These are phyloP conservation scores for Hamigera avellanea DNA, from an alignment of 495 filamentous ascomycete genomes.

Conservation along the genomic window DNA sequence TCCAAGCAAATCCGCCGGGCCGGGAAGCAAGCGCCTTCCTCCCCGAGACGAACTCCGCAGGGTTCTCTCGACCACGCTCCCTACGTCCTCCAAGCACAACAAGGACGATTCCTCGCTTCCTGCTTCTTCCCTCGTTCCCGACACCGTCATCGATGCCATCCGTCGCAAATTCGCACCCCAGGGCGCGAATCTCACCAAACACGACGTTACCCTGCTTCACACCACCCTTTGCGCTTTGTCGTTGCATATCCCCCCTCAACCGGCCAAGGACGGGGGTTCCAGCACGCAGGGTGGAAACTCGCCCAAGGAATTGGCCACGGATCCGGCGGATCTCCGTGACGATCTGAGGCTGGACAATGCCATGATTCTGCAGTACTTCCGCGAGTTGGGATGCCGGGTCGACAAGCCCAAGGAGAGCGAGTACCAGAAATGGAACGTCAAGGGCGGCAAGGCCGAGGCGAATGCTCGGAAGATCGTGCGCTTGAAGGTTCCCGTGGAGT, in stretches of 20 bases:
- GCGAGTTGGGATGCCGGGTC: slow-evolving; percentile 63
- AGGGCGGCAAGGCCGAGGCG: slow-evolving; percentile 49
- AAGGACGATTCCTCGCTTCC: slow-evolving; percentile 1
- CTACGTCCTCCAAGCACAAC: slow-evolving; percentile 4
- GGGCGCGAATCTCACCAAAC: slow-evolving; percentile 44
- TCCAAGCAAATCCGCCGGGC: slow-evolving; percentile 3
- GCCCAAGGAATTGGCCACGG: slow-evolving; percentile 67
- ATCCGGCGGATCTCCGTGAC: slow-evolving; percentile 61
- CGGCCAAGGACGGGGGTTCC: slow-evolving; percentile 30
- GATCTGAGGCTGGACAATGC: slow-evolving; percentile 68
- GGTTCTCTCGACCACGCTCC: slow-evolving; percentile 27
- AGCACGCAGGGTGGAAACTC: slow-evolving; percentile 38
- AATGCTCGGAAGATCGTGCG: slow-evolving; percentile 50
- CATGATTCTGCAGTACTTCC: slow-evolving; percentile 52
- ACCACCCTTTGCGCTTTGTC: slow-evolving; percentile 58
- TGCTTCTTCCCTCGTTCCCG: slow-evolving; percentile 33
- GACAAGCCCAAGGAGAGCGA: slow-evolving; percentile 32
- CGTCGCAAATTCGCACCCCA: slow-evolving; percentile 56
- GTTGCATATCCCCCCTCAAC: slow-evolving; percentile 36
- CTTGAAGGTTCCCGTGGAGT: slow-evolving; percentile 68
- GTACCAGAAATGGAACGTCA: slow-evolving; percentile 29
- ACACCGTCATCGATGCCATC: slow-evolving; percentile 54
- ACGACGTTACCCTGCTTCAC: slow-evolving; percentile 51
- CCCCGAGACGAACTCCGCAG: slow-evolving; percentile 19
- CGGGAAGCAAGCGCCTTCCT: slow-evolving; percentile 8